Base-by-base conservation (phyloP, 352 stramenopile genomes). In the Phytophthora hibernalis region DNA sequence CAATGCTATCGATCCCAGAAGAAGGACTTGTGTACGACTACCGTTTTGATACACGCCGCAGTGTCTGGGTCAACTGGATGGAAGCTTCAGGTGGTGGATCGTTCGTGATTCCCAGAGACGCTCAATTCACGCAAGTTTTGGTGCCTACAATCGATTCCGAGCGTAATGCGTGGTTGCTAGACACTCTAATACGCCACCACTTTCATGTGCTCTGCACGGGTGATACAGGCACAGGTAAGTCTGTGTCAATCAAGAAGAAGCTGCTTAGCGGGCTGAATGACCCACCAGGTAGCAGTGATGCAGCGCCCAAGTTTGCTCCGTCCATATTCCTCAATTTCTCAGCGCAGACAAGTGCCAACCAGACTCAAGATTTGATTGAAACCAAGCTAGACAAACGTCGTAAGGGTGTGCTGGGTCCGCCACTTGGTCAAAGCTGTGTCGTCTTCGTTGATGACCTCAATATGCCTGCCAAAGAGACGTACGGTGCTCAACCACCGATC, bases 381-480 rank as follows among this genome's bases (percentile, higher is more conserved):
- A 87, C 77, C 20, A 98, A 98, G 77, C 81, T 98, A 8, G 92
- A 98, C 61, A 98, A 98, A 74, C 83, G 95, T 2, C 89, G 94
- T 12, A 98, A 98, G 59, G 92, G 92, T 6, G 92, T 98, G 9
- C 64, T 98, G 4, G 94, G 92, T 0, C 93, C 94, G 20, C 92
- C 92, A 1, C 71, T 97, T 1, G 94, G 94, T 2, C 91, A 96
- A 60, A 97, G 74, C 45, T 97, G 88, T 40, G 82, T 98, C 30
- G 90, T 98, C 28, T 98, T 98, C 61, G 92, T 98, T 0, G 93
- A 98, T 62, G 94, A 98, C 54, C 77, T 98, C 16, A 98, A 98
- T 67, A 98, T 98, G 94, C 94, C 94, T 1, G 91, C 91, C 0
- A 98, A 98, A 56, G 94, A 98, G 64, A 96, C 91, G 42, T 98